Base-by-base conservation (phyloP, 345 rosid species). In the Ricinus communis region DNA sequence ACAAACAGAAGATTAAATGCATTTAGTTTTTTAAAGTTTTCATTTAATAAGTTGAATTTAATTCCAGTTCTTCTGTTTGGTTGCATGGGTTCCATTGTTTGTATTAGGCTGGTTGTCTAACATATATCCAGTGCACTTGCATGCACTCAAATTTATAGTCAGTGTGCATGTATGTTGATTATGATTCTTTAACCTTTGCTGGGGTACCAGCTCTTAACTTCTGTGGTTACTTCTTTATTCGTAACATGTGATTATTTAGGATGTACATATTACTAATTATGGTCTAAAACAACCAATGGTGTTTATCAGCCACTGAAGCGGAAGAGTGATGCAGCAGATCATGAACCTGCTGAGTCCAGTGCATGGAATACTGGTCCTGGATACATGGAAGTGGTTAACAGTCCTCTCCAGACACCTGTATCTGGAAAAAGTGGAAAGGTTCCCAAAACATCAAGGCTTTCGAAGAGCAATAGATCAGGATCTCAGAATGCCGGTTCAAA, bases 401-500 rank as follows among this genome's bases (percentile, higher is more conserved):
- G 86, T 66, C 72, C 87, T 71, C 77, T 86, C 55, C 97, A 85
- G 82, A 95, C 94, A 69, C 93, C 97, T 53, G 81, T 81, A 61
- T 79, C 96, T 61, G 90, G 87, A 40, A 92, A 90, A 74, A 91
- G 87, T 25, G 91, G 87, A 53, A 95, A 90, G 82, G 82, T 83
- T 69, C 83, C 82, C 15, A 90, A 89, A 65, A 66, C 84, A 45
- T 84, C 94, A 51, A 95, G 93, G 84, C 76, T 79, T 28, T 63
- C 71, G 10, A 90, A 87, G 84, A 79, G 77, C 75, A 88, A 73
- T 74, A 87, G 84, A 87, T 69, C 80, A 69, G 93, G 86, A 70
- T 65, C 79, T 49, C 93, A 79, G 71, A 86, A 86, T 77, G 83
- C 90, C 61, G 82, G 80, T 68, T 76, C 89, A 65, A 85, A 87